Base-by-base conservation (phyloP, 768 basidiomycete genomes). In the Ramaria rubella region DNA sequence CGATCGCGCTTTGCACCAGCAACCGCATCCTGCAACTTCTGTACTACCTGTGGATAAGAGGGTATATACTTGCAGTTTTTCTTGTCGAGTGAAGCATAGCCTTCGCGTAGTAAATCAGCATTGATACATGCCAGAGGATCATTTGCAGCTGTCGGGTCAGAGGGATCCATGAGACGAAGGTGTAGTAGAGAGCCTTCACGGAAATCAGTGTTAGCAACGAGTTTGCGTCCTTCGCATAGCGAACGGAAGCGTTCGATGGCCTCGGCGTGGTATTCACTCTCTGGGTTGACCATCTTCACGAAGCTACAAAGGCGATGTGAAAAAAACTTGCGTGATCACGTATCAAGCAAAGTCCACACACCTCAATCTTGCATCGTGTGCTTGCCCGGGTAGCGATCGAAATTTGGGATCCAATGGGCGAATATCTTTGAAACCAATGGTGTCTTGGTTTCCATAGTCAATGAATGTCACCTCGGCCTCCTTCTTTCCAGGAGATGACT, bases 401-500 rank as follows among this genome's bases (percentile, higher is more conserved):
- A 98, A 98, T 68, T 86, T 86, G 23, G 84, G 72, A 63, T 97
- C 94, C 48, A 99, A 79, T 3, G 94, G 94, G 23, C 96, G 81
- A 59, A 96, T 84, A 61, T 86, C 75, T n/a, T 81, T 72, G 70
- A 91, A 97, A 4, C 86, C 72, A 11, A 97, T 76, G 1, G 79
- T 88, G 65, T 95, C 93, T 69, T 94, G 89, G 70, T 99, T 98
- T 30, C 95, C 95, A 66, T 95, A 91, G 68, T 91, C 87, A 62
- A 97, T 94, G 73, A 97, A 97, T 7, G 86, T 85, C 31, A 99
- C 86, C 68, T 96, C 91, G 5, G 92, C 94, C 70, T 96, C 92
- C 67, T 88, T 93, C 73, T 94, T 96, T 40, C 90, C 63, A 4
- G 90, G 82, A 44, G 91, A 94, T n/a, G 82, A 74, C 21, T 90